phyloP scores from a whole-genome alignment of 1,284 basidiomycete species.

The Microbotryomycetes sp. region DNA sequence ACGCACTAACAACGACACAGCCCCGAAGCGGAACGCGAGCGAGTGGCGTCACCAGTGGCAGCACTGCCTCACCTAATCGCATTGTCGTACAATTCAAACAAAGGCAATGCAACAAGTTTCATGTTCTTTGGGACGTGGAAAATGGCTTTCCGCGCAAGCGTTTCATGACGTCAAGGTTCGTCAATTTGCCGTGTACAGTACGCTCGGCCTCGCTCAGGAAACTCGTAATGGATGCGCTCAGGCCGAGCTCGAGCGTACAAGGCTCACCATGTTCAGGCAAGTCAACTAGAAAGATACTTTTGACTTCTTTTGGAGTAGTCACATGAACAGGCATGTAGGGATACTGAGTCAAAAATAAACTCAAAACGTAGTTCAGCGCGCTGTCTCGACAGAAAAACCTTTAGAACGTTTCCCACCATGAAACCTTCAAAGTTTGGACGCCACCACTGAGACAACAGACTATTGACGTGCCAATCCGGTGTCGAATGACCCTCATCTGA shows the following conservation, averaged over 20 bases:
- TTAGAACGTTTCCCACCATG: conserved; percentile 68
- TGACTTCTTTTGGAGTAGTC: conserved; percentile 95
- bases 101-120: conserved; percentile 75
- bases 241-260: too few species aligned
- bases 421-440: conserved; percentile 96
- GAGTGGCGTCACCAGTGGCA: background rate
- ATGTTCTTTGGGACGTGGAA: conserved; percentile 96
- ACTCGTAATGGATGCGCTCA: background rate
- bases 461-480: conserved; percentile 84
- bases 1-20: conserved; percentile 2
- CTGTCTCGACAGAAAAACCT: too few species aligned
- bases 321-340: conserved; percentile 95
- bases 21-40: background rate
- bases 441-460: conserved; percentile 95
- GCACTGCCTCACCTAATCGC: conserved; percentile 61
- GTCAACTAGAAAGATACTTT: conserved; percentile 90
- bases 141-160: conserved; percentile 57
- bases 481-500: conserved; percentile 32
- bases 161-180: conserved; percentile 1
- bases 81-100: conserved; percentile 97
- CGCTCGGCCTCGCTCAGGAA: background rate
- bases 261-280: conserved; percentile 85
- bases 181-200: background rate
- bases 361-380: too few species aligned
- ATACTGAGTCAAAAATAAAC: conserved; percentile 56